Conservation (phyloP, 192 early-diverging fungal genomes). For the Chytriomyces hyalinus region DNA sequence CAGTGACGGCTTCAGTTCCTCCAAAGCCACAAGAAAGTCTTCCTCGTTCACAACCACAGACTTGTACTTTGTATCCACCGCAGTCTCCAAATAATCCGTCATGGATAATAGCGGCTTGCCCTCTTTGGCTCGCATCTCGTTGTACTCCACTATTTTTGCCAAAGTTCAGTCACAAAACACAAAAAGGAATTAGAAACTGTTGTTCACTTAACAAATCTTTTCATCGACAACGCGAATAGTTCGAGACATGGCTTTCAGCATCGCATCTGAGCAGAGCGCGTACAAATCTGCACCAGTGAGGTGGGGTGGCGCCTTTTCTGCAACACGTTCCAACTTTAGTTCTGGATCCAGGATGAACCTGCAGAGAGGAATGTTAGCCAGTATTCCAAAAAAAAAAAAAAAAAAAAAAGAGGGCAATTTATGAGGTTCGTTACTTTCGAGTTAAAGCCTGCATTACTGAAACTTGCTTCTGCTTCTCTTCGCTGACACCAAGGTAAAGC, state of each 20-base stretch:
- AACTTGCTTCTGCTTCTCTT: conserved; percentile 83
- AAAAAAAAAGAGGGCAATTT: not conserved
- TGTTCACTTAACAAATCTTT: conserved; percentile 41
- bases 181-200: conserved; percentile 11
- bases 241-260: conserved; percentile 94
- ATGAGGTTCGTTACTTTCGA: conserved; percentile 68
- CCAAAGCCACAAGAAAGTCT: conserved; percentile 85
- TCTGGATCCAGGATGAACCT: conserved; percentile 85
- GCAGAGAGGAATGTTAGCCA: not conserved
- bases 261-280: conserved; percentile 95
- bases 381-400: not conserved
- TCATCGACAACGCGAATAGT: conserved; percentile 72
- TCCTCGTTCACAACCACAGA: conserved; percentile 75
- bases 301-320: conserved; percentile 85
- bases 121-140: conserved; percentile 40
- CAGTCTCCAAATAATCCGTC: conserved; percentile 87
- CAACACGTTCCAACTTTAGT: conserved; percentile 75
- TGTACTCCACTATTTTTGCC: conserved; percentile 15
- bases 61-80: conserved; percentile 71
- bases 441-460: conserved; percentile 92
- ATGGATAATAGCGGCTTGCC: conserved; percentile 60
- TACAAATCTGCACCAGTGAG: conserved; percentile 99
- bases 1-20: conserved; percentile 88
- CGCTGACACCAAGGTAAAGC: conserved; percentile 93
- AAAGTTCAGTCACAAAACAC: not conserved